Percentiles rank a stretch among this genome's conserved stretches.
Evolutionary conservation across 805 yeast genomes (phyloP).

Genomic region (Kodamaea leandrae): DNA sequence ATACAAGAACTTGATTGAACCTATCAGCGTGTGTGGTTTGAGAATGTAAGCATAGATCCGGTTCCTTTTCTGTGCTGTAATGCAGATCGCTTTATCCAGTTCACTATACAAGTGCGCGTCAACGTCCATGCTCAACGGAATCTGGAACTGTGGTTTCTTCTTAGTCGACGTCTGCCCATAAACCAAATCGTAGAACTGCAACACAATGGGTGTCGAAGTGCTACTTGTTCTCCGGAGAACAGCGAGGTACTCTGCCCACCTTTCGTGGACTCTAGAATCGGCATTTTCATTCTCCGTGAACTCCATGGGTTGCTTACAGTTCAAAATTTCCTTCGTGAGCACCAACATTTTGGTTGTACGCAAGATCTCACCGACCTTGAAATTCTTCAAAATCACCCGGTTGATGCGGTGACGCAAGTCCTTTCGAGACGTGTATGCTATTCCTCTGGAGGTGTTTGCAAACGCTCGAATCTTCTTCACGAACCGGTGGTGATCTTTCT

Average conservation of each 20-base stretch:
- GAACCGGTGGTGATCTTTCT: conserved; percentile 16
- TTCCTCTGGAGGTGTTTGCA: conserved; percentile 25
- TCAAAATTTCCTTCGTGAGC: conserved; percentile 44
- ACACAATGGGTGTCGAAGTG: conserved; percentile 47
- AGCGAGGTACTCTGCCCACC: conserved; percentile 79
- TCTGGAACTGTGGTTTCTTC: conserved; percentile 21
- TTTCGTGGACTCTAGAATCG: conserved; percentile 56
- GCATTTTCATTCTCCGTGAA: conserved; percentile 51
- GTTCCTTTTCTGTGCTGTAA: conserved; percentile 34
- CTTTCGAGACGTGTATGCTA: conserved; percentile 16
- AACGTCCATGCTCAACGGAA: conserved; percentile 18
- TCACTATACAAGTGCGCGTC: conserved; percentile 56
- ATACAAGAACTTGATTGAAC: conserved; percentile 63
- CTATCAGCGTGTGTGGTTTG: conserved; percentile 48
- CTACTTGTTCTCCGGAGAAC: conserved; percentile 65
- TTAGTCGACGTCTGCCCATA: conserved; percentile 23
- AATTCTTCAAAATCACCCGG: conserved; percentile 26
- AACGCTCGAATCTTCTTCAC: conserved; percentile 20
- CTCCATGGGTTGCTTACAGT: conserved; percentile 12
- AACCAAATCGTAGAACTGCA: conserved; percentile 60
- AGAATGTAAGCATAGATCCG: conserved; percentile 48
- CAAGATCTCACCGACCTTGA: conserved; percentile 59
- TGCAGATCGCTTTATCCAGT: conserved; percentile 66
- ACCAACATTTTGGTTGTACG: conserved; percentile 69
- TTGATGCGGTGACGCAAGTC: conserved; percentile 21